Conservation (phyloP, 2,329 filamentous ascomycete genomes). For the Cercospora beticola region DNA sequence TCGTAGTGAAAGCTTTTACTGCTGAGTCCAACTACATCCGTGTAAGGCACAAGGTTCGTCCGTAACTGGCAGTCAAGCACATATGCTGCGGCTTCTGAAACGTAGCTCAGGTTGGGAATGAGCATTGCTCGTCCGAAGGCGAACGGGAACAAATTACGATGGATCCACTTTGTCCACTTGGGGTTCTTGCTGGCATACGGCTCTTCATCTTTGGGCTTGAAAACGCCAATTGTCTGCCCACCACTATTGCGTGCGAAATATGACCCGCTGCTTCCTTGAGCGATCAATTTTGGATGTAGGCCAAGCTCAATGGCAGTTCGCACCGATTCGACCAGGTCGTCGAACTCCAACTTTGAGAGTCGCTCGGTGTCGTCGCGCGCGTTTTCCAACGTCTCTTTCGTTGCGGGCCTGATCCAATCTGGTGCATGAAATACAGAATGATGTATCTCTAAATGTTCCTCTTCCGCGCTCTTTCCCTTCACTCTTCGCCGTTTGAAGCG, state of each 20-base stretch:
- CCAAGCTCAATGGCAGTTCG: constrained; percentile 83
- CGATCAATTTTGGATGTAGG: constrained; percentile 91
- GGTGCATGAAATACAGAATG: constrained; percentile 95
- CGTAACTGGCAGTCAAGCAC: constrained; percentile 86
- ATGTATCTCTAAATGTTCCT: constrained; percentile 90
- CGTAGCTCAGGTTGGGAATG: constrained; percentile 95
- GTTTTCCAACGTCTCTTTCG: constrained; percentile 68
- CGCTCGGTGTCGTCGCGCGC: constrained; percentile 53
- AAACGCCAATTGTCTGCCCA: constrained; percentile 94
- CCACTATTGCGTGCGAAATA: constrained; percentile 93
- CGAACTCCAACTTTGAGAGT: constrained; percentile 79
- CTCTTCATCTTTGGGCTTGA: constrained; percentile 99
- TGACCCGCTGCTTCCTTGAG: constrained; percentile 94
- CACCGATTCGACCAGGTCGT: constrained; percentile 87
- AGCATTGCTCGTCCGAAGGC: constrained; percentile 93
- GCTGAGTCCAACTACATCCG: constrained; percentile 88
- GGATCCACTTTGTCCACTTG: constrained; percentile 87
- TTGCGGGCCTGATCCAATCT: constrained; percentile 78
- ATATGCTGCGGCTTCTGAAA: constrained; percentile 96
- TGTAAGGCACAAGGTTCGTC: constrained; percentile 93
- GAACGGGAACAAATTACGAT: constrained; percentile 94
- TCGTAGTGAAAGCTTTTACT: constrained; percentile 98
- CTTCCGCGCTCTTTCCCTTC: constrained; percentile 71
- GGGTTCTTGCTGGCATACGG: constrained; percentile 95
- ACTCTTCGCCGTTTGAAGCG: constrained; percentile 88